These are phyloP conservation scores for Lodderomyces oxycetoniae DNA, from an alignment of 1,139 yeast genomes.

Conservation along the genomic window DNA sequence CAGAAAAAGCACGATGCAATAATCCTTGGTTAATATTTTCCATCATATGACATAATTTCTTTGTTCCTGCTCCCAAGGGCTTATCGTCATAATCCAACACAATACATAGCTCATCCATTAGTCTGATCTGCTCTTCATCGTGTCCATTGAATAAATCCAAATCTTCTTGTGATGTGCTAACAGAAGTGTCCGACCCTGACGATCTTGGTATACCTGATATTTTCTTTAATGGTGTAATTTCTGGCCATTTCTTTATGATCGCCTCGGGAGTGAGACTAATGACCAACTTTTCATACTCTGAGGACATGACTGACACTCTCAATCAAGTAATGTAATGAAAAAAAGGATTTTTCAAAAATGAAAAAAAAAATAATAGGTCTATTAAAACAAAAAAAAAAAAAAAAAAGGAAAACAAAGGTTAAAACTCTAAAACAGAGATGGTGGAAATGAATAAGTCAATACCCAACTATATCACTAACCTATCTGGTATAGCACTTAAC, in stretches of 20 bases:
- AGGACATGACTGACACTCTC: constrained; percentile 3
- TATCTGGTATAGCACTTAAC: too few relatives aligned
- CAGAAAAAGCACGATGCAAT: constrained; percentile 93
- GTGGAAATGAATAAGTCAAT: too few relatives aligned
- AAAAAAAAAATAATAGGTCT: too few relatives aligned
- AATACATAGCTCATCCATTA: constrained; percentile 96
- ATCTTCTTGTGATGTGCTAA: constrained; percentile 12
- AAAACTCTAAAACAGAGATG: too few relatives aligned
- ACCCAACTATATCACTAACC: too few relatives aligned
- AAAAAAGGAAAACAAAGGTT: too few relatives aligned
- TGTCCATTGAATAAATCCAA: constrained; percentile 65
- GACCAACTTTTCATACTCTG: constrained; percentile 50
- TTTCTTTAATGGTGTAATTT: constrained; percentile 49
- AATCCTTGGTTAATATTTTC: constrained; percentile 78
- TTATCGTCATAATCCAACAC: constrained; percentile 82
- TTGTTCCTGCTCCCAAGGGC: constrained; percentile 92
- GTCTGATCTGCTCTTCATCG: constrained; percentile 86
- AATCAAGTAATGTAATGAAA: too few relatives aligned
- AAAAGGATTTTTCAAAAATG: too few relatives aligned
- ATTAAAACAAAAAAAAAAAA: too few relatives aligned
- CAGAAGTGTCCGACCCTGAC: constrained; percentile 19
- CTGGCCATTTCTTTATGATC: constrained; percentile 58
- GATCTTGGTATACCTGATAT: constrained; percentile 47
- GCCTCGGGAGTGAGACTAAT: constrained; percentile 43
- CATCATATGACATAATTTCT: constrained; percentile 89